Evolutionary conservation across 306 rosid genomes (phyloP).

Genomic region (Cicer cuneatum): DNA sequence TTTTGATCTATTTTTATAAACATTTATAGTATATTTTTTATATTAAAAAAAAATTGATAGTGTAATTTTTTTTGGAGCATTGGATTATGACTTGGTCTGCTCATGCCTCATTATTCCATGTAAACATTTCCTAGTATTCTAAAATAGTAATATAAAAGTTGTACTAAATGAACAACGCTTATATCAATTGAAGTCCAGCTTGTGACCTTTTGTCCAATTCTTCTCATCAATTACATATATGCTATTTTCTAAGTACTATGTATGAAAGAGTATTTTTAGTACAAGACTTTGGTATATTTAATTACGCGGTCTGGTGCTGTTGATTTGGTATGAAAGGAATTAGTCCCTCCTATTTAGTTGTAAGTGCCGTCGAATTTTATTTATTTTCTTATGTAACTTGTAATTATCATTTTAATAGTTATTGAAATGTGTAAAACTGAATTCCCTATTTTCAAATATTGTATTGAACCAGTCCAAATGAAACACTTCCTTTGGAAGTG

Average conservation of each 20-base stretch:
- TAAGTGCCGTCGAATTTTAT: background rate
- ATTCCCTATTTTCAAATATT: background rate
- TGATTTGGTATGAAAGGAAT: conserved; percentile 14
- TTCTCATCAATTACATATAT: background rate
- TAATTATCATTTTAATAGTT: no score
- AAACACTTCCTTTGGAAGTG: background rate
- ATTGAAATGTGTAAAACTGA: no score
- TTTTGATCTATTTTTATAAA: no score
- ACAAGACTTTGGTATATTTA: background rate
- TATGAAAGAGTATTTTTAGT: background rate
- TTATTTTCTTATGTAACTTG: background rate
- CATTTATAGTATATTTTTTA: no score
- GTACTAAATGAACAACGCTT: background rate
- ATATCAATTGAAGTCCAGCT: background rate
- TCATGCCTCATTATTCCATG: background rate
- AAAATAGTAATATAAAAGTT: background rate
- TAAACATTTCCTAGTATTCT: background rate
- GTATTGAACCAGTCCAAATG: conserved; percentile 20
- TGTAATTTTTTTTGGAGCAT: background rate
- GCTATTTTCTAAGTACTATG: background rate
- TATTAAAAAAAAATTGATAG: no score
- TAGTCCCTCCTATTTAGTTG: background rate
- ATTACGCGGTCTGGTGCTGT: background rate
- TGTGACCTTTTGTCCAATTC: background rate
- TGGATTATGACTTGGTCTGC: conserved; percentile 1